These are phyloP conservation scores for Brassica carinata DNA, from an alignment of 345 rosid species.

Conservation along the genomic window DNA sequence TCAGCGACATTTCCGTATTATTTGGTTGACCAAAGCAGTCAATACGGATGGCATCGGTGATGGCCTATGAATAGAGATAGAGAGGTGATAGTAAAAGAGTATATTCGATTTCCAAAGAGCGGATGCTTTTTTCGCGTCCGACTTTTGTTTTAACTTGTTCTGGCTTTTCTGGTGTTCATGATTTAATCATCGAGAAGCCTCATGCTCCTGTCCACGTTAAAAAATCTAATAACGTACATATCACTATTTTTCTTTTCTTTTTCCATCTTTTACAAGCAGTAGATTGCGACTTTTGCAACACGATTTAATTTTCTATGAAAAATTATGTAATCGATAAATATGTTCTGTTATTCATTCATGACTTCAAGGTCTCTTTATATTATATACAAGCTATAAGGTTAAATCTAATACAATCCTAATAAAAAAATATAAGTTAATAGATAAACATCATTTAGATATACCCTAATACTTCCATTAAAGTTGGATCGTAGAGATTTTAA, in stretches of 20 bases:
- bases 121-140: conserved; percentile 34
- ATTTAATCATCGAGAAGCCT: conserved; percentile 15
- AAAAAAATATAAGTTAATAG: no score
- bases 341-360: no score
- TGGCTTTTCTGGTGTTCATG: neutral
- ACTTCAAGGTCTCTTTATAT: no score
- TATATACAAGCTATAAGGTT: no score
- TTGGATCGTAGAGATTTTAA: no score
- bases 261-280: conserved; percentile 20
- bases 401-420: no score
- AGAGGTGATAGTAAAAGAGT: neutral
- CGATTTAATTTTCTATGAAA: neutral
- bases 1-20: neutral
- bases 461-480: no score
- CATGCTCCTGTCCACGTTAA: conserved; percentile 25
- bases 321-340: no score
- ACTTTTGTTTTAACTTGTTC: neutral
- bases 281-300: conserved; percentile 25
- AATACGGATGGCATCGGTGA: conserved; percentile 8
- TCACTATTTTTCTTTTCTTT: conserved; percentile 20
- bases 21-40: conserved; percentile 12
- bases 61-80: neutral
- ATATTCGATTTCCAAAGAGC: conserved; percentile 35
- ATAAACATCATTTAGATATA: no score
- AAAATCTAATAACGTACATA: neutral